A percentile compares a stretch with the other conserved stretches of the same genome.
phyloP scores from a whole-genome alignment of 169 alveolate species.

The Babesia bovis region DNA sequence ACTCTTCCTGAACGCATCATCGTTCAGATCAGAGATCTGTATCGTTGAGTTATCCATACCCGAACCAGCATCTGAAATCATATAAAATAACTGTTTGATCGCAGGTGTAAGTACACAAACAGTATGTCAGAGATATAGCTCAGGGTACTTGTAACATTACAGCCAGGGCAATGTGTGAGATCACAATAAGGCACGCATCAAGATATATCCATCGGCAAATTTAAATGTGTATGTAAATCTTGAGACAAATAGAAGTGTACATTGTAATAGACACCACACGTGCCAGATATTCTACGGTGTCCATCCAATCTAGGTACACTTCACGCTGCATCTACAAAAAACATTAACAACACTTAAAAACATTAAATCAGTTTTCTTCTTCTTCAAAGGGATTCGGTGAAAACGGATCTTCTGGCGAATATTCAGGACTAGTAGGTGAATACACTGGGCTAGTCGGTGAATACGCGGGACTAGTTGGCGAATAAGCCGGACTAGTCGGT shows the following conservation, averaged over 20 bases:
- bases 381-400: slow-evolving; percentile 69
- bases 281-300: background rate
- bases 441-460: slow-evolving; percentile 84
- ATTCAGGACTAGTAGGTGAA: slow-evolving; percentile 53
- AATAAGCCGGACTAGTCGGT: slow-evolving; percentile 65
- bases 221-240: background rate
- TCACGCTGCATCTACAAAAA: background rate
- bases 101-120: background rate
- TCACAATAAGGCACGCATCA: background rate
- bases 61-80: background rate
- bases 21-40: slow-evolving; percentile 11
- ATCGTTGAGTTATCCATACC: slow-evolving; percentile 4
- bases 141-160: background rate
- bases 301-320: no score
- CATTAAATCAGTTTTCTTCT: slow-evolving; percentile 18
- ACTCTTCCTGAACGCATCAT: slow-evolving; percentile 9
- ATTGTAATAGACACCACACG: background rate
- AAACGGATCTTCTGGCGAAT: slow-evolving; percentile 76
- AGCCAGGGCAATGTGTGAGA: background rate
- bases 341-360: background rate
- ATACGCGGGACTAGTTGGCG: slow-evolving; percentile 76
- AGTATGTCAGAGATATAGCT: background rate
- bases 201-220: background rate
- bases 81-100: background rate
- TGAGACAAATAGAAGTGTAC: background rate